Evolutionary conservation across 768 basidiomycete species (phyloP).

Genomic region (Phaeolepiota aurea): DNA sequence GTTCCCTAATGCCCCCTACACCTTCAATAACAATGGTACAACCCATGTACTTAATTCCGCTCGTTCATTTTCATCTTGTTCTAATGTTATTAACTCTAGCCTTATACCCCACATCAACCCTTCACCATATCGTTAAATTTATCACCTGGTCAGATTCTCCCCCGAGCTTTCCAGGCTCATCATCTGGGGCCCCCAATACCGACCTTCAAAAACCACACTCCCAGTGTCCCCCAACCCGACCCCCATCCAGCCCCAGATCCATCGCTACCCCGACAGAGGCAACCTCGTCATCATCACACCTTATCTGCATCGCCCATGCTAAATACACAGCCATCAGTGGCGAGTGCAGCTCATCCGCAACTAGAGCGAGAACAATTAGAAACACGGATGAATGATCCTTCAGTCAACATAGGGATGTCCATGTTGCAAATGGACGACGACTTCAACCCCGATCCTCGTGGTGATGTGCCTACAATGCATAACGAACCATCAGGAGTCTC

Average conservation of each 20-base stretch:
- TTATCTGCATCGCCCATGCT: too few species aligned
- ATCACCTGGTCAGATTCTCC: conserved; percentile 48
- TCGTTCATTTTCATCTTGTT: not conserved
- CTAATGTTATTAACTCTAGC: conserved; percentile 11
- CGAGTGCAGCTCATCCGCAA: too few species aligned
- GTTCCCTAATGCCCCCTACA: not conserved
- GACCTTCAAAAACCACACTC: conserved; percentile 7
- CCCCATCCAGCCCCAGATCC: conserved; percentile 1
- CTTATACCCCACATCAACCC: conserved; percentile 22
- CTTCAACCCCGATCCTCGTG: too few species aligned
- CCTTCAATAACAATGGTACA: not conserved
- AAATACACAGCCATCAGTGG: too few species aligned
- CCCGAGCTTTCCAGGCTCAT: conserved; percentile 18
- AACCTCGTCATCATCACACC: too few species aligned
- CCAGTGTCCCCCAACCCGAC: conserved; percentile 7
- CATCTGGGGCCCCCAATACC: conserved; percentile 7
- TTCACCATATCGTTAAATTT: conserved; percentile 37
- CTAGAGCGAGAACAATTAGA: too few species aligned
- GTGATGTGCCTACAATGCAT: too few species aligned
- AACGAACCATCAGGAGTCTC: too few species aligned
- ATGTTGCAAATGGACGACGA: too few species aligned
- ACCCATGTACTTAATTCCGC: conserved; percentile 1
- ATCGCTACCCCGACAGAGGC: too few species aligned
- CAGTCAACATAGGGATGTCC: too few species aligned
- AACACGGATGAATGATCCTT: too few species aligned